Evolutionary conservation across 2,329 filamentous ascomycete genomes (phyloP), one percentile per base, ranked within the genome.

Genomic region (Cyphellophora attinorum): DNA sequence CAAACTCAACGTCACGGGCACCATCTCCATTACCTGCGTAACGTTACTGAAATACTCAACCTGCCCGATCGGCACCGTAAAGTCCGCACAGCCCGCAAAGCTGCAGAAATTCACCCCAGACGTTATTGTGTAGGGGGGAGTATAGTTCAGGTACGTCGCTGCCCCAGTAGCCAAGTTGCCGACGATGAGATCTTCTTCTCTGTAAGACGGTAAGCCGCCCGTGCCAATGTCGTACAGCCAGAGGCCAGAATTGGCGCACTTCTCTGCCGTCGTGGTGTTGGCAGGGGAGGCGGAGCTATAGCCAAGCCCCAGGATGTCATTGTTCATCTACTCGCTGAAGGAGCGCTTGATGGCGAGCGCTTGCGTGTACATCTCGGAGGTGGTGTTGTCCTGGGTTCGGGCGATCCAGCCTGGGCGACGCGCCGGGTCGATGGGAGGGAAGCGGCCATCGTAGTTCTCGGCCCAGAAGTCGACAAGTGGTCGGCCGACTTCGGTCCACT

Each of bases 1-100:
- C 13, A 79, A 56, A 40, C 74, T 62, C 0, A 77, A 64, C 1
- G 70, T 67, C 0, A 79, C 74, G 0, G 75, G 76, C 19, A 78
- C 50, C 29, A 62, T 60, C 49, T 74, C 69, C 1, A 56, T 56
- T 36, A 68, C 61, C 0, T 57, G 41, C 0, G 68, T 71, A n/a
- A 71, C 59, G 3, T 57, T 64, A 5, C 60, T 65, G 30, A 58
- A 39, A 16, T 29, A 31, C 14, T 27, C 21, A 13, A 37, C 32
- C 29, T 42, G 39, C 5, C 39, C 40, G 12, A 44, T 37, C 11
- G 40, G 33, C 12, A 36, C 31, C 13, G 31, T 34, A 25, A 38
- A 30, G 15, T 40, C 38, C 10, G 34, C 29, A 30, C 38, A 37
- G n/a, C 30, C 34, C 13, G 30, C 23, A 10, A 19, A 19, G 6